phyloP scores from a whole-genome alignment of 2,329 filamentous ascomycete genomes.

The Aspergillus intermedius region DNA sequence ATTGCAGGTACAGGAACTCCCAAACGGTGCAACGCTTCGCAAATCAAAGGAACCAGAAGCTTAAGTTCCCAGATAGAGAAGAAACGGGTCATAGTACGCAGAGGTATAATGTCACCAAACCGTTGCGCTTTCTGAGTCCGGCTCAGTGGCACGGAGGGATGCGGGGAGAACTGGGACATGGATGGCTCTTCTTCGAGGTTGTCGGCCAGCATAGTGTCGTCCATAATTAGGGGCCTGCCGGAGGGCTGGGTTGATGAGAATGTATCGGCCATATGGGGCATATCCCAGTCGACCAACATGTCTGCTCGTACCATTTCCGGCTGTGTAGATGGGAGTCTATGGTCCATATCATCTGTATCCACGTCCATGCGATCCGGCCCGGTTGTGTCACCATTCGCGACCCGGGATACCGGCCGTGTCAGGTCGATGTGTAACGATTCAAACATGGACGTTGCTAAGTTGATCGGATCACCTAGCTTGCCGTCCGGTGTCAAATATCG shows the following conservation, averaged over 20 bases:
- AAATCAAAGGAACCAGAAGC: slow-evolving; percentile 71
- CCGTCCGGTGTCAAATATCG: slow-evolving; percentile 68
- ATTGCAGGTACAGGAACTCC: slow-evolving; percentile 64
- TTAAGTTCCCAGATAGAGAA: slow-evolving; percentile 72
- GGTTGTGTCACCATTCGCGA: slow-evolving; percentile 28
- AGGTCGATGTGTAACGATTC: slow-evolving; percentile 87
- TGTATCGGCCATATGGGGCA: slow-evolving; percentile 51
- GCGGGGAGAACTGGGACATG: slow-evolving; percentile 73
- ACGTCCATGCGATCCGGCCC: slow-evolving; percentile 61
- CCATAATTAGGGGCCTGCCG: slow-evolving; percentile 26
- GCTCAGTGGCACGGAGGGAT: slow-evolving; percentile 69
- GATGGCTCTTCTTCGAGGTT: slow-evolving; percentile 78
- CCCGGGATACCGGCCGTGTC: slow-evolving; percentile 54
- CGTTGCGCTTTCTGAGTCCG: slow-evolving; percentile 82
- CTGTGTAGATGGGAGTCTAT: slow-evolving; percentile 70
- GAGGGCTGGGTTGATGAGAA: slow-evolving; percentile 42
- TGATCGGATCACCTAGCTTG: slow-evolving; percentile 68
- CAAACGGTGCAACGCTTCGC: slow-evolving; percentile 74
- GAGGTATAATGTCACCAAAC: slow-evolving; percentile 86
- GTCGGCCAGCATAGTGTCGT: slow-evolving; percentile 43
- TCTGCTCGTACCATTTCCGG: slow-evolving; percentile 72
- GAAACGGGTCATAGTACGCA: slow-evolving; percentile 83
- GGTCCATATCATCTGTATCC: slow-evolving; percentile 46
- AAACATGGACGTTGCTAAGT: slow-evolving; percentile 90
- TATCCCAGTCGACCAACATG: slow-evolving; percentile 80